A percentile compares a stretch with the other conserved stretches of the same genome.
These are phyloP conservation scores for Sporothrix mexicana DNA, from an alignment of 2,329 filamentous ascomycete species.

Conservation along the genomic window DNA sequence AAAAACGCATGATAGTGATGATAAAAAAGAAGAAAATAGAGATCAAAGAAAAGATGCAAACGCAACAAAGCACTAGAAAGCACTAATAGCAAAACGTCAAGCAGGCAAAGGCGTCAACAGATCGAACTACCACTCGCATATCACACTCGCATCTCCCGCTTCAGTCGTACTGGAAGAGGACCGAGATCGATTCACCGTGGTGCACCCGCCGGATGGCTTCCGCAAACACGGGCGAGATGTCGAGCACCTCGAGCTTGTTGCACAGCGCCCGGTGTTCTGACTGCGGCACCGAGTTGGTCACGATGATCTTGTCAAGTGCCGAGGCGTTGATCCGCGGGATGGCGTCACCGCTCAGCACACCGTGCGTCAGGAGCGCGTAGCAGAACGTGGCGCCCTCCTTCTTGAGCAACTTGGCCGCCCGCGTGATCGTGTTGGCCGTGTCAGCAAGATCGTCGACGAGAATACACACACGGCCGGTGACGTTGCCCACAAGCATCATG, in stretches of 20 bases:
- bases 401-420: slow-evolving; percentile 95
- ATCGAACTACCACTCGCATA: background rate
- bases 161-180: slow-evolving; percentile 85
- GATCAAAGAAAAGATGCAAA: slow-evolving; percentile 7
- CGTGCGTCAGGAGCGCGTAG: slow-evolving; percentile 92
- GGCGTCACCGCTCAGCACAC: slow-evolving; percentile 92
- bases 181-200: slow-evolving; percentile 96
- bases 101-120: background rate
- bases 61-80: background rate
- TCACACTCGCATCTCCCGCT: background rate
- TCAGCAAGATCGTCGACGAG: slow-evolving; percentile 94
- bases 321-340: slow-evolving; percentile 94
- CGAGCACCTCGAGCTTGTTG: slow-evolving; percentile 88
- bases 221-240: slow-evolving; percentile 89
- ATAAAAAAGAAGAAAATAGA: slow-evolving; percentile 9
- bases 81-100: slow-evolving; percentile 2
- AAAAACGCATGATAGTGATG: background rate
- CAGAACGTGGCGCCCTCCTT: slow-evolving; percentile 91
- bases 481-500: slow-evolving; percentile 83
- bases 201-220: slow-evolving; percentile 96
- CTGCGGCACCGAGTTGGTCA: slow-evolving; percentile 95
- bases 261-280: slow-evolving; percentile 77
- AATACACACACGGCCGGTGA: slow-evolving; percentile 75
- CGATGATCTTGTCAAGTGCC: slow-evolving; percentile 88
- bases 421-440: slow-evolving; percentile 95